A percentile compares a stretch with the other conserved stretches of the same genome.
Evolutionary conservation across 106 monocot genomes (phyloP).

Genomic region (Dendrobium nobile): DNA sequence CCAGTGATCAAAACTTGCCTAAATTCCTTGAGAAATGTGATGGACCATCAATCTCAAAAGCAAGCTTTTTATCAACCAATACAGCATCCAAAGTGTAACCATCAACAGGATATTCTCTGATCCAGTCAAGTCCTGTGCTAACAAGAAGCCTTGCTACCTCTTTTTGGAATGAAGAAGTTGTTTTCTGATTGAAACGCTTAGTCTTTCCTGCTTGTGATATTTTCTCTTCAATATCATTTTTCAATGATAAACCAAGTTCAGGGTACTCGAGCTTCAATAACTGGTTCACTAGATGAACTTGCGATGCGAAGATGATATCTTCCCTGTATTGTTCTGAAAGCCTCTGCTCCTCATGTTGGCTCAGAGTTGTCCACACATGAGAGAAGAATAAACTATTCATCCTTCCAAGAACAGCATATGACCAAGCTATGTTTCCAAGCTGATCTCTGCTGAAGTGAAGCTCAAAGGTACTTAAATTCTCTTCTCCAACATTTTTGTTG

Average conservation of each 20-base stretch:
- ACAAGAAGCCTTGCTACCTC: constrained; percentile 79
- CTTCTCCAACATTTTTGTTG: constrained; percentile 8
- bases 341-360: constrained; percentile 41
- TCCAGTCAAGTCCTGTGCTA: constrained; percentile 90
- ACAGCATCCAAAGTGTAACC: constrained; percentile 92
- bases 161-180: constrained; percentile 89
- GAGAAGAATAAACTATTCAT: constrained; percentile 72
- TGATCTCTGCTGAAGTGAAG: constrained; percentile 76
- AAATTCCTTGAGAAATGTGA: constrained; percentile 94
- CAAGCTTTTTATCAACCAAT: constrained; percentile 65
- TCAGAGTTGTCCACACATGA: constrained; percentile 63
- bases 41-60: constrained; percentile 95
- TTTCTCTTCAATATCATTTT: constrained; percentile 62
- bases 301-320: constrained; percentile 87
- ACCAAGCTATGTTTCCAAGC: constrained; percentile 88
- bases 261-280: constrained; percentile 82
- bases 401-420: constrained; percentile 79
- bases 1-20: constrained; percentile 27
- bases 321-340: constrained; percentile 80
- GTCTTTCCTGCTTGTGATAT: constrained; percentile 64
- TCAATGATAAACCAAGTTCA: constrained; percentile 58
- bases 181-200: constrained; percentile 85
- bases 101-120: constrained; percentile 64
- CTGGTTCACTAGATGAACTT: constrained; percentile 74
- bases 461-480: not conserved